A percentile compares a stretch with the other conserved stretches of the same genome.
Evolutionary conservation across 805 yeast species (phyloP).

Genomic region (Myxozyma sirexii): DNA sequence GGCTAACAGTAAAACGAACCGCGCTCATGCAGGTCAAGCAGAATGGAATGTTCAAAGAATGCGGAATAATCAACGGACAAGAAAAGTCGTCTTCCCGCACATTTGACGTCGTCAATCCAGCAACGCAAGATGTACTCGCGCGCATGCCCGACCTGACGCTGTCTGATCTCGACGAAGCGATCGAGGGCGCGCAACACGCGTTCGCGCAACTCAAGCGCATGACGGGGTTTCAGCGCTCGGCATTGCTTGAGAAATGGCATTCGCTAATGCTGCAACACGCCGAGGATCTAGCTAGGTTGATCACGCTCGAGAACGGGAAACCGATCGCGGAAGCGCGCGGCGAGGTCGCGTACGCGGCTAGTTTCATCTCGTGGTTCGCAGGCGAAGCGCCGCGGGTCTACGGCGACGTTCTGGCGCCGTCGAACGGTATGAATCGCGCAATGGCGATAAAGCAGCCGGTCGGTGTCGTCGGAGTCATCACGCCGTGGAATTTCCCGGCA

Average conservation of each 20-base stretch:
- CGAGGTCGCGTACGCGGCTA: slow-evolving; percentile 66
- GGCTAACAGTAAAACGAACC: not conserved
- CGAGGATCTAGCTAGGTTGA: slow-evolving; percentile 65
- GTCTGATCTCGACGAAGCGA: slow-evolving; percentile 57
- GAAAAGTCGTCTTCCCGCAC: not conserved
- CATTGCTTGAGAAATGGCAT: slow-evolving; percentile 55
- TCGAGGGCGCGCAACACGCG: slow-evolving; percentile 56
- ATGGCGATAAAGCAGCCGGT: slow-evolving; percentile 70
- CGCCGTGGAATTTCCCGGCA: slow-evolving; percentile 85
- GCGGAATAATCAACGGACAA: not conserved
- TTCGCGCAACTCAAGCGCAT: slow-evolving; percentile 55
- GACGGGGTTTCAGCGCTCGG: slow-evolving; percentile 59
- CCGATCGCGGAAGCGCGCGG: slow-evolving; percentile 71
- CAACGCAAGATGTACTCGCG: slow-evolving; percentile 55
- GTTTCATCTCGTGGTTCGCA: slow-evolving; percentile 87
- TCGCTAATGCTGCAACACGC: slow-evolving; percentile 58
- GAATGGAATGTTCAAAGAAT: not conserved
- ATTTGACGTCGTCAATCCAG: slow-evolving; percentile 64
- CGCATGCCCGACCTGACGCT: slow-evolving; percentile 57
- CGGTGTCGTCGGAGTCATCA: slow-evolving; percentile 76
- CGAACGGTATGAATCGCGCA: slow-evolving; percentile 48
- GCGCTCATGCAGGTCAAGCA: not conserved
- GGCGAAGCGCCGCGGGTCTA: slow-evolving; percentile 74
- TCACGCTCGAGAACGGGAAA: slow-evolving; percentile 76
- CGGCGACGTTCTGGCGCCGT: slow-evolving; percentile 61